Evolutionary conservation across 345 rosid genomes (phyloP).

Genomic region (Ceriops zippeliana): DNA sequence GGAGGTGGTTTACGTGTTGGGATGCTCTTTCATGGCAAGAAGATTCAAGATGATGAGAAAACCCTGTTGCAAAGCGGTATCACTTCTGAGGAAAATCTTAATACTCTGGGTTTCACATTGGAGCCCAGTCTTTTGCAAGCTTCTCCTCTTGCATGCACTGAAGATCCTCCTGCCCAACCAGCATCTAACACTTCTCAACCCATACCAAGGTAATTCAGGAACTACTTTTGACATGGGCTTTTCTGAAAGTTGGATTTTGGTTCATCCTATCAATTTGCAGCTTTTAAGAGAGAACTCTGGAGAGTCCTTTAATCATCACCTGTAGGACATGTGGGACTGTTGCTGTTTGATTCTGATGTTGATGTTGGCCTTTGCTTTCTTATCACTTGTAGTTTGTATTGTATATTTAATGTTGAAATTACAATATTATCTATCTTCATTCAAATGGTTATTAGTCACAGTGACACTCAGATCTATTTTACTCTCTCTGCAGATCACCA

Average conservation of each 20-base stretch:
- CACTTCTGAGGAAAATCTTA: slow-evolving; percentile 52
- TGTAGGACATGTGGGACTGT: too few species aligned
- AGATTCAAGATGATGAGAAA: slow-evolving; percentile 75
- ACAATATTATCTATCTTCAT: background rate
- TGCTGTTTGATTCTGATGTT: too few species aligned
- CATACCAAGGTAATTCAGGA: slow-evolving; percentile 43
- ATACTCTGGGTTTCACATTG: slow-evolving; percentile 70
- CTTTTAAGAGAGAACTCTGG: background rate
- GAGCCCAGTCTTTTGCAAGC: slow-evolving; percentile 53
- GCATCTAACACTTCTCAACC: slow-evolving; percentile 32
- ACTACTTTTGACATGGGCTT: slow-evolving; percentile 10
- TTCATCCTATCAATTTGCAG: background rate
- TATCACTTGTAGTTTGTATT: too few species aligned
- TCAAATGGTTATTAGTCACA: background rate
- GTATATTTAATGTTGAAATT: background rate
- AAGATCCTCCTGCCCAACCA: slow-evolving; percentile 34
- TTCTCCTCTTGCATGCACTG: slow-evolving; percentile 40
- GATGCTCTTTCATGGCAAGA: slow-evolving; percentile 78
- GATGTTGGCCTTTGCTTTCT: too few species aligned
- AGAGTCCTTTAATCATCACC: too few species aligned
- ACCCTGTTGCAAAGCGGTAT: slow-evolving; percentile 77
- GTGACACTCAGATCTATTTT: background rate
- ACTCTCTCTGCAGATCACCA: slow-evolving; percentile 44
- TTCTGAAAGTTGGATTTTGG: background rate
- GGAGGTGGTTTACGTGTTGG: slow-evolving; percentile 77